Evolutionary conservation across 2,329 filamentous ascomycete species (phyloP).

Genomic region (Colletotrichum sp.): DNA sequence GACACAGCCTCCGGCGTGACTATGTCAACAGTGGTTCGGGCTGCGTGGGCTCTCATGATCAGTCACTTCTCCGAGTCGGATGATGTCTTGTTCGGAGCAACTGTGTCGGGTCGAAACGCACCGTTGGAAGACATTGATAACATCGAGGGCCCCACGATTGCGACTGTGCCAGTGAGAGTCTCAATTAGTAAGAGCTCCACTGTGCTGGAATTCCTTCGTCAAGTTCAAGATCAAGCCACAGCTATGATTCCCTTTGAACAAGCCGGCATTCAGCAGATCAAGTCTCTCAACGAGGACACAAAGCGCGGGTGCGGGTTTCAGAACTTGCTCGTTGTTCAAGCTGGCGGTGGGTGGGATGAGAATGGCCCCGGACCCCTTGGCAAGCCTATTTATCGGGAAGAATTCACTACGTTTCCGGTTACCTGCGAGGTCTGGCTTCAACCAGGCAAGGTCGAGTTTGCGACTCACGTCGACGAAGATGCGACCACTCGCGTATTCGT

Average conservation of each 20-base stretch:
- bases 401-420: constrained; percentile 13
- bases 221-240: constrained; percentile 19
- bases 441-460: background rate
- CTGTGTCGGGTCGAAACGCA: constrained; percentile 32
- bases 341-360: constrained; percentile 10
- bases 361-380: background rate
- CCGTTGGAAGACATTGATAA: constrained; percentile 28
- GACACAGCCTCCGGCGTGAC: background rate
- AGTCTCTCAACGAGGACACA: constrained; percentile 16
- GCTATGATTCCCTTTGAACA: constrained; percentile 29
- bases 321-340: constrained; percentile 34
- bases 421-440: constrained; percentile 13
- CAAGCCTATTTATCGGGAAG: constrained; percentile 11
- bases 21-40: constrained; percentile 26
- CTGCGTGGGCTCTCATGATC: constrained; percentile 37
- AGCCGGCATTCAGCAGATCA: constrained; percentile 24
- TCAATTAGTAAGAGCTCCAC: constrained; percentile 3
- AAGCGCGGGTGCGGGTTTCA: constrained; percentile 27
- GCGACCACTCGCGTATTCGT: constrained; percentile 5
- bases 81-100: constrained; percentile 30
- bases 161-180: constrained; percentile 32
- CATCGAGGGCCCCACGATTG: constrained; percentile 33
- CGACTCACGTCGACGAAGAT: constrained; percentile 12
- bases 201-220: background rate
- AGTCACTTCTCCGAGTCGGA: constrained; percentile 41